Base-by-base conservation (phyloP, 2,329 filamentous ascomycete genomes). In the Diaporthe citrichinensis region DNA sequence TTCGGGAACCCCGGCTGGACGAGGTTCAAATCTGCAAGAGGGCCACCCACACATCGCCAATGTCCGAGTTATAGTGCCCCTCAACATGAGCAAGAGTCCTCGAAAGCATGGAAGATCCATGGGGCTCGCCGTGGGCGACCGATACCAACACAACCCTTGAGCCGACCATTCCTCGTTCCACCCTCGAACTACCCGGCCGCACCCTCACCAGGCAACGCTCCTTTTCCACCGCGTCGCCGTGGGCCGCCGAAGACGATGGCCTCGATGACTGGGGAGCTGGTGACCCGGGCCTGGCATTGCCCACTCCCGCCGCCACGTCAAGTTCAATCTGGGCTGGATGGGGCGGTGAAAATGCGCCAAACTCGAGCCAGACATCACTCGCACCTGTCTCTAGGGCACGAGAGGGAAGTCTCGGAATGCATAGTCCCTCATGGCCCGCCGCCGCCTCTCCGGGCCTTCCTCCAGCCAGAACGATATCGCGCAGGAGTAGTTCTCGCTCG, bases 61-160 rank as follows among this genome's bases (percentile, higher is more conserved):
- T 77, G 76, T 51, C n/a, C 58, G 53, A 51, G 1, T 44, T 71
- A 73, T 75, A 77, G 69, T 44, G 53, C 59, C 28, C 57, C 62
- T 57, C 77, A 76, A 75, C 71, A 79, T 79, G 78, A 77, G 69
- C 77, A 72, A 53, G 46, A 51, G 51, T 55, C 68, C 75, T 80
- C 84, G 82, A 79, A 82, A 84, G 81, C 78, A 92, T 92, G 90
- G 90, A 92, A 82, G 89, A 92, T 89, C 90, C 90, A 80, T 92
- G 90, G 90, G 88, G 88, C 83, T 91, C 89, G 79, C 90, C 90
- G 83, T 91, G 90, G 90, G 86, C 87, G 76, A 85, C 85, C 75
- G 76, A 77, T 44, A 62, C 74, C 72, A 74, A 46, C 49, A 59
- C 71, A 62, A 51, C 46, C 59, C 82, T 86, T 72, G 86, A 85